These are phyloP conservation scores for Pseudophaeomoniella oleicola DNA, from an alignment of 2,329 filamentous ascomycete genomes.

Conservation along the genomic window DNA sequence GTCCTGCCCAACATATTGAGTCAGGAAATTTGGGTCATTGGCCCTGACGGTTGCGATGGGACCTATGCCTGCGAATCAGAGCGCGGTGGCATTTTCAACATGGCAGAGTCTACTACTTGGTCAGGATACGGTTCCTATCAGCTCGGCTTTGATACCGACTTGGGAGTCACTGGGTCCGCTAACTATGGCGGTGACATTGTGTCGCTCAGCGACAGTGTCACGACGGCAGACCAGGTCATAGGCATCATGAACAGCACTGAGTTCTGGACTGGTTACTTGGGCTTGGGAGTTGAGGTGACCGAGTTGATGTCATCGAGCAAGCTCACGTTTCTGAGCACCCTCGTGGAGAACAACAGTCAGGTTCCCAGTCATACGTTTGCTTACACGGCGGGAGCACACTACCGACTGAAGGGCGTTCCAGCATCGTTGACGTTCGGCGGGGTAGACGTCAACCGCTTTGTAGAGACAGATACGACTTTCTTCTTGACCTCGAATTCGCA, in stretches of 20 bases:
- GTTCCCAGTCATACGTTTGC: conserved; percentile 18
- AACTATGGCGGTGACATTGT: conserved; percentile 23
- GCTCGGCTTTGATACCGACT: conserved; percentile 10
- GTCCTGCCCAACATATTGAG: conserved; percentile 16
- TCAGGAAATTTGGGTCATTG: conserved; percentile 16
- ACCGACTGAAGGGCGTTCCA: conserved; percentile 15
- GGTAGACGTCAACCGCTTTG: conserved; percentile 17
- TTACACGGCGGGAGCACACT: conserved; percentile 17
- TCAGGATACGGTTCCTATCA: conserved; percentile 13
- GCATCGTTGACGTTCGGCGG: conserved; percentile 18
- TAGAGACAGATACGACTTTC: conserved; percentile 15
- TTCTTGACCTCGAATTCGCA: conserved; percentile 14
- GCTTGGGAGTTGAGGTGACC: conserved; percentile 14
- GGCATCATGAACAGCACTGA: conserved; percentile 17
- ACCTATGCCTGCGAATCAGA: conserved; percentile 12
- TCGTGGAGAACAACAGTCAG: conserved; percentile 13
- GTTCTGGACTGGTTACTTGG: conserved; percentile 20
- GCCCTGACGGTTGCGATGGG: conserved; percentile 14
- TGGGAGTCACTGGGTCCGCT: conserved; percentile 12
- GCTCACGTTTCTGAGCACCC: conserved; percentile 13
- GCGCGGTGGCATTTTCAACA: conserved; percentile 16
- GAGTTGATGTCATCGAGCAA: conserved; percentile 12
- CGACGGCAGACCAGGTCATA: conserved; percentile 16
- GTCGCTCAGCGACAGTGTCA: conserved; percentile 11
- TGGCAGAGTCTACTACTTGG: conserved; percentile 19